Conservation (phyloP, 371 early-diverging fungal species). For the Saksenaea vasiformis region DNA sequence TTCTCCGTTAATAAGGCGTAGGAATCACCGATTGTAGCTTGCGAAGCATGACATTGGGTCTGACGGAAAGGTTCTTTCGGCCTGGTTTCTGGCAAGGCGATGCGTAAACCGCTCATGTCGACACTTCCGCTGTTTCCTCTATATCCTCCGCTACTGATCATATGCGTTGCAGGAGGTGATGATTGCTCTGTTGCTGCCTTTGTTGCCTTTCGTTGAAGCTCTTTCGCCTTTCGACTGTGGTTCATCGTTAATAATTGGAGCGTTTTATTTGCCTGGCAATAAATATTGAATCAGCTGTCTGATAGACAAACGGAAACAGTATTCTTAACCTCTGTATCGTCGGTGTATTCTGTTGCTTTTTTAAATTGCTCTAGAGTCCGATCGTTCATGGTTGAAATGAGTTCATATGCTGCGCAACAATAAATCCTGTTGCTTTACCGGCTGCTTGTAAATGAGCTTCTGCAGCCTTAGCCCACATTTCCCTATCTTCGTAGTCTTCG, state of each 20-base stretch:
- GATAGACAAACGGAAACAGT: conserved; percentile 1
- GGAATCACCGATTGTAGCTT: conserved; percentile 27
- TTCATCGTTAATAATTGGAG: conserved; percentile 27
- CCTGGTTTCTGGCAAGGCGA: conserved; percentile 10
- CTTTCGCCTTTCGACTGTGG: conserved; percentile 41
- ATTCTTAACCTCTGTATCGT: conserved; percentile 33
- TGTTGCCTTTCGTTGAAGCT: conserved; percentile 25
- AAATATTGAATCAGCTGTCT: neutral
- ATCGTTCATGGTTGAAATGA: neutral
- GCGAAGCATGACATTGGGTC: conserved; percentile 3
- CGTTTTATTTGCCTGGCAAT: conserved; percentile 32
- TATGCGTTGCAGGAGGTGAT: conserved; percentile 6
- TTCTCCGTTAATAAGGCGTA: conserved; percentile 24
- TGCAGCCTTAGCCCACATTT: conserved; percentile 49
- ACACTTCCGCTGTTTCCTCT: neutral
- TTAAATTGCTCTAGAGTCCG: conserved; percentile 35
- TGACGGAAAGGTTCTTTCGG: conserved; percentile 4
- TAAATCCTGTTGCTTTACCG: conserved; percentile 17
- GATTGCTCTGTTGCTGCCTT: conserved; percentile 8
- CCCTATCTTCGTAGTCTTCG: conserved; percentile 55
- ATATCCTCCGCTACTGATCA: neutral
- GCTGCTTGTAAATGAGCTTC: conserved; percentile 53
- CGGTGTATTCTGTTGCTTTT: conserved; percentile 35
- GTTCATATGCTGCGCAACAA: neutral
- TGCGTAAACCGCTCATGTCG: conserved; percentile 18